phyloP scores from a whole-genome alignment of 176 grass and related monocot species.

The Elymus sibiricus region DNA sequence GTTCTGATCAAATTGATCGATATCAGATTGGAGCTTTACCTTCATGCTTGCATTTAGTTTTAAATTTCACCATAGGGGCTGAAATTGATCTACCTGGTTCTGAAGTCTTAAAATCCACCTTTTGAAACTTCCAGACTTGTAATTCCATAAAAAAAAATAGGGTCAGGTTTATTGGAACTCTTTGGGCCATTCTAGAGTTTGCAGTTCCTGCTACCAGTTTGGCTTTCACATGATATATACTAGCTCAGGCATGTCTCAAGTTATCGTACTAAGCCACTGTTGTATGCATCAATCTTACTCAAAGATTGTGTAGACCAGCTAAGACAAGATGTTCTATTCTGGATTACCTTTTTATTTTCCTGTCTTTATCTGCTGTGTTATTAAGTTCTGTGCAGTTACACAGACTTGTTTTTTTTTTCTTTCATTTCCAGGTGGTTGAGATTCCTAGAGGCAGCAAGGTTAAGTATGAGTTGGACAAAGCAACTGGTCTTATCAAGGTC shows the following conservation, averaged over 20 bases:
- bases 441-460: conserved; percentile 97
- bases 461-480: conserved; percentile 92
- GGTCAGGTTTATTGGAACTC: not conserved
- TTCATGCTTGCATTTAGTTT: conserved; percentile 1
- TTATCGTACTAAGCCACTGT: not conserved
- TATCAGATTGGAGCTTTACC: not conserved
- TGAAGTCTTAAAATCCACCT: not conserved
- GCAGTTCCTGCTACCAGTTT: not conserved
- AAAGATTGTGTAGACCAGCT: not conserved
- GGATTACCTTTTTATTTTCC: not conserved
- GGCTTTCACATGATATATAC: not conserved
- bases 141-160: not conserved
- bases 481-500: conserved; percentile 91
- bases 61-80: not conserved
- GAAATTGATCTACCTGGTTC: not conserved
- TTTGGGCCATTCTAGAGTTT: not conserved
- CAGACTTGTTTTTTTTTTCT: not conserved
- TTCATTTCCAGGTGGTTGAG: conserved; percentile 70
- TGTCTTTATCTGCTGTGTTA: conserved; percentile 1
- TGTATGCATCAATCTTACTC: not conserved
- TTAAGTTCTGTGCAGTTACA: conserved; percentile 10
- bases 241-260: not conserved
- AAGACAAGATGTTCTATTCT: not conserved
- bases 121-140: not conserved
- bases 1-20: not conserved